Conservation (phyloP, 1,284 basidiomycete species). For the Malassezia sp. region DNA sequence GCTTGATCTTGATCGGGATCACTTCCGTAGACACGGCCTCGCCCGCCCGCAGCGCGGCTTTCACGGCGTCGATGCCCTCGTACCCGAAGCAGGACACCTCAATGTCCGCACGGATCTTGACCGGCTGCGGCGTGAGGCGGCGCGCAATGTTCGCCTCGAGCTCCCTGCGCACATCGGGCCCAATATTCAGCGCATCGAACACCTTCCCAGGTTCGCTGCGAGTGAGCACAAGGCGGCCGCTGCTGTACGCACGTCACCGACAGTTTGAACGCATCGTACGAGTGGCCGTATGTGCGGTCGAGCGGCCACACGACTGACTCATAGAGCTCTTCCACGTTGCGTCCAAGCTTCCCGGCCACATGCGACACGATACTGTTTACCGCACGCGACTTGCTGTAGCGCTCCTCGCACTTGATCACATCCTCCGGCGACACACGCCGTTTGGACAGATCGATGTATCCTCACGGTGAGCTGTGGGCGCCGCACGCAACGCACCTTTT, state of each 20-base stretch:
- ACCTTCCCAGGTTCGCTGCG: slow-evolving; percentile 76
- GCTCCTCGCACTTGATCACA: slow-evolving; percentile 94
- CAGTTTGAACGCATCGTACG: slow-evolving; percentile 96
- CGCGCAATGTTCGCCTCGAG: slow-evolving; percentile 81
- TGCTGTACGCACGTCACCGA: slow-evolving; percentile 64
- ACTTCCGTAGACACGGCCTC: slow-evolving; percentile 74
- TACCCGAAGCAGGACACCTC: slow-evolving; percentile 95
- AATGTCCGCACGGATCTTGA: slow-evolving; percentile 95
- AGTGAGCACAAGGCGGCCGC: neutral
- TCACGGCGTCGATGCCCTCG: slow-evolving; percentile 95
- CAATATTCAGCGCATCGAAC: slow-evolving; percentile 60
- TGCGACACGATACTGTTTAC: slow-evolving; percentile 44
- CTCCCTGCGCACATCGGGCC: slow-evolving; percentile 56
- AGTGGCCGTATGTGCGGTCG: slow-evolving; percentile 80
- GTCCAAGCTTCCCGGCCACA: slow-evolving; percentile 38
- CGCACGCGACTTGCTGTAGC: slow-evolving; percentile 87
- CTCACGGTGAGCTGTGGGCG: slow-evolving; percentile 52
- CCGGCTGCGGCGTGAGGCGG: slow-evolving; percentile 90
- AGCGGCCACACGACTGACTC: slow-evolving; percentile 88
- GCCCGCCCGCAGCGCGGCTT: slow-evolving; percentile 75
- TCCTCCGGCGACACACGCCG: slow-evolving; percentile 98
- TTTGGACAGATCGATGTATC: slow-evolving; percentile 98
- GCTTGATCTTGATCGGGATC: slow-evolving; percentile 91
- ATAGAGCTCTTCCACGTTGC: slow-evolving; percentile 66
- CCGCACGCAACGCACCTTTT: slow-evolving; percentile 60